Evolutionary conservation across 495 filamentous ascomycete genomes (phyloP).

Genomic region (Aspergillus incahuasiensis): DNA sequence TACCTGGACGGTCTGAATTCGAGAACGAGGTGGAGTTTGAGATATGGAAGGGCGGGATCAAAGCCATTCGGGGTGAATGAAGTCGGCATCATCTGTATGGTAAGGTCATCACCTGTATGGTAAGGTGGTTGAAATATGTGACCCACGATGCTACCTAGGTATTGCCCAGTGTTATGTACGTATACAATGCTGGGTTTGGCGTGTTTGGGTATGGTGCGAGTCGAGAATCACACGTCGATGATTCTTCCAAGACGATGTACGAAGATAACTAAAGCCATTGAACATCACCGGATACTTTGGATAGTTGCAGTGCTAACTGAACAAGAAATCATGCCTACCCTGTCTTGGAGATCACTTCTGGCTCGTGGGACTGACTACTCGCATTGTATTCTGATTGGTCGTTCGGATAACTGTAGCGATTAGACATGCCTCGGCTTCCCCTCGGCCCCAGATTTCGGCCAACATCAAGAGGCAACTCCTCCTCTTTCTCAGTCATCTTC

Average conservation of each 20-base stretch:
- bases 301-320: too few relatives aligned
- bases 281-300: too few relatives aligned
- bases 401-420: slow-evolving; percentile 6
- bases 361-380: too few relatives aligned
- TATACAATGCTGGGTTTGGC: too few relatives aligned
- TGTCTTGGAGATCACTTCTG: too few relatives aligned
- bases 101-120: too few relatives aligned
- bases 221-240: background rate
- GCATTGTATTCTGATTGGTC: background rate
- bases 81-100: background rate
- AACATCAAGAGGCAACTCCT: slow-evolving; percentile 5
- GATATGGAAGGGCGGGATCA: slow-evolving; percentile 47
- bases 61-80: background rate
- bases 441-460: slow-evolving; percentile 11
- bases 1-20: background rate
- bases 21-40: slow-evolving; percentile 43
- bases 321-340: too few relatives aligned
- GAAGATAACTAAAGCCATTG: too few relatives aligned
- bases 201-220: background rate
- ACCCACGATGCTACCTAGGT: too few relatives aligned
- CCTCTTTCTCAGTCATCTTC: background rate
- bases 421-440: slow-evolving; percentile 18
- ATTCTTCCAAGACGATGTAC: too few relatives aligned
- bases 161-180: background rate
- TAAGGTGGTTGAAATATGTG: too few relatives aligned